Base-by-base conservation (phyloP, 371 early-diverging fungal genomes). In the Apophysomyces variabilis region DNA sequence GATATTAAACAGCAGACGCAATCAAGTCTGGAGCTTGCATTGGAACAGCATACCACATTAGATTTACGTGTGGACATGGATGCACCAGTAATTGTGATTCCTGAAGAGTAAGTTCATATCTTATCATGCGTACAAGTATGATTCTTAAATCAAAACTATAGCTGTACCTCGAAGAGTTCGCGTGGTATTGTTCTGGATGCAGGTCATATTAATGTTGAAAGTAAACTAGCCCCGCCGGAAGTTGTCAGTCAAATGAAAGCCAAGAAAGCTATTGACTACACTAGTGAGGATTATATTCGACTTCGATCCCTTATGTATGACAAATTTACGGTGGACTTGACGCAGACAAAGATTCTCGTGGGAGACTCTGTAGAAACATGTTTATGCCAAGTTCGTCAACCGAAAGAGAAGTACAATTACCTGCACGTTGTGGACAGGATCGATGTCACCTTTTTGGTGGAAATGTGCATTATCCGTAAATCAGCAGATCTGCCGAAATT, bases 1-100 rank as follows among this genome's bases (percentile, higher is more conserved):
- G 96, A 93, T 14, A 68, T 98, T 43, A 93, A 92, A 18, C 90
- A 92, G 12, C 96, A 97, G 70, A 98, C 99, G 1, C 74, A 92
- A 11, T 92, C 93, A 3, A 92, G 92, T 7, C 74, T 99, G 0
- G 90, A 94, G 71, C 91, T 87, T 76, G 96, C 96, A 0, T 71
- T 99, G 46, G 95, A 92, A 41, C 89, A 91, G 60, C 97, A 96
- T 77, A 93, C 91, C 54, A 93, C 94, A 0, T 66, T 96, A 14
- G 95, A 97, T 74, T 75, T 98, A 14, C 88, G 90, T 44, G 86
- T 99, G n/a, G 96, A 98, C 71, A 89, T 97, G 80, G 95, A 96
- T 67, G 99, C 99, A 5, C 99, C 99, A 1, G 92, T 98, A 44
- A 88, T 99, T 74, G 89, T 98, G n/a, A 79, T 99, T 38, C 98